These are phyloP conservation scores for Maudiozyma serrabonitensis DNA, from an alignment of 805 yeast genomes.

Conservation along the genomic window DNA sequence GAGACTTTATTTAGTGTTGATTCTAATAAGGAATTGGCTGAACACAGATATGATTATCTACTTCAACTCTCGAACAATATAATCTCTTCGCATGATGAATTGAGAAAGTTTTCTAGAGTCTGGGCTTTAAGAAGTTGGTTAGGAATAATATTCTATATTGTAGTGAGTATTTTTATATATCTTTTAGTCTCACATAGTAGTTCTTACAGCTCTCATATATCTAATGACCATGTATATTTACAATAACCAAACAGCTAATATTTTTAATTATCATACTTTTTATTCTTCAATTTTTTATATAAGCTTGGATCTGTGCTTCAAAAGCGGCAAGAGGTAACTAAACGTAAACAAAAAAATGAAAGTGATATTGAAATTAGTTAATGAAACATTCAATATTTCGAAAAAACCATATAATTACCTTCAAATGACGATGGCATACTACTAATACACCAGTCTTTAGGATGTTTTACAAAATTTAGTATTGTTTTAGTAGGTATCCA, in stretches of 20 bases:
- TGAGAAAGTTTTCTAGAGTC: conserved; percentile 7
- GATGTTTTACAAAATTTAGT: too few species aligned
- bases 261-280: too few species aligned
- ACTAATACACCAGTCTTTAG: too few species aligned
- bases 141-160: conserved; percentile 1
- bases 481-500: too few species aligned
- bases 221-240: too few species aligned
- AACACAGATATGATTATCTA: conserved; percentile 5
- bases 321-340: background rate
- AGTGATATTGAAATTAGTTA: background rate
- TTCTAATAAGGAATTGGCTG: conserved; percentile 1
- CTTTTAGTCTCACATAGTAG: background rate
- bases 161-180: background rate
- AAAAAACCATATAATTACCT: too few species aligned
- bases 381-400: background rate
- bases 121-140: conserved; percentile 12
- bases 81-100: conserved; percentile 9
- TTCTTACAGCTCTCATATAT: background rate
- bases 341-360: background rate
- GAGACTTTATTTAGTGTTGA: background rate
- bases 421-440: too few species aligned
- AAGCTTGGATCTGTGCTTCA: background rate
- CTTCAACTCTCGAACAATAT: conserved; percentile 10
- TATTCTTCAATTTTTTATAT: background rate
- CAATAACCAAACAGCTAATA: too few species aligned